Evolutionary conservation across 352 stramenopile genomes (phyloP), one percentile per base, ranked within the genome.

Genomic region (Phytophthora pinifolia): DNA sequence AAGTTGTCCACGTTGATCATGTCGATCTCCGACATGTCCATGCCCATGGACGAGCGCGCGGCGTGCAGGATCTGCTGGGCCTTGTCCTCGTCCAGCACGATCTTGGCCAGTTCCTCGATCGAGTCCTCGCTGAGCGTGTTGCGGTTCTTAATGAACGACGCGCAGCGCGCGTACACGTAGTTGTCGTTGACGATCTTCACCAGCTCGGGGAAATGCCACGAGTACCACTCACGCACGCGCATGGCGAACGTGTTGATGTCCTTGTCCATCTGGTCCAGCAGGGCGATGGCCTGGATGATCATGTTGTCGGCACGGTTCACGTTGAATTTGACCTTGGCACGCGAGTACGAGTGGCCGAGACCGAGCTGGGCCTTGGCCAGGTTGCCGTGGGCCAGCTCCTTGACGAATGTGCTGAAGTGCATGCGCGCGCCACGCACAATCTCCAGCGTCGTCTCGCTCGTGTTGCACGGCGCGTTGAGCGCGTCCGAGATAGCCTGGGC

Each of bases 241-340:
- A 99, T 99, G 46, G 97, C 94, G 73, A 99, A 99, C 45, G 98
- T 99, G 79, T 99, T 99, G 46, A 99, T 90, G 79, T 99, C 98
- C 86, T 99, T 99, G 83, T 99, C 98, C 83, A 99, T 88, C 64
- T 99, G 97, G 83, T 99, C 98, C 12, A 99, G 80, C 18, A 99
- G 82, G 57, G 91, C 96, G 72, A 99, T 99, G 31, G 89, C 94
- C 79, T 99, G 98, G 75, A 99, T 99, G 72, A 99, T 99, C 98
- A 99, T 99, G 77, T 99, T 99, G 74, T 99, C 98, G 15, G 94
- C 95, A 37, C 97, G 86, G 73, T 98, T 98, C 46, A 99, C 97
- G 79, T 99, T 99, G 78, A 99, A 99, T 88, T 99, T 99, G 45
- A 96, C 86, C 85, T 99, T 98, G 52, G 86, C 94, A 74, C 98